phyloP scores from a whole-genome alignment of 2,329 filamentous ascomycete genomes.

The Daldinia sp. region DNA sequence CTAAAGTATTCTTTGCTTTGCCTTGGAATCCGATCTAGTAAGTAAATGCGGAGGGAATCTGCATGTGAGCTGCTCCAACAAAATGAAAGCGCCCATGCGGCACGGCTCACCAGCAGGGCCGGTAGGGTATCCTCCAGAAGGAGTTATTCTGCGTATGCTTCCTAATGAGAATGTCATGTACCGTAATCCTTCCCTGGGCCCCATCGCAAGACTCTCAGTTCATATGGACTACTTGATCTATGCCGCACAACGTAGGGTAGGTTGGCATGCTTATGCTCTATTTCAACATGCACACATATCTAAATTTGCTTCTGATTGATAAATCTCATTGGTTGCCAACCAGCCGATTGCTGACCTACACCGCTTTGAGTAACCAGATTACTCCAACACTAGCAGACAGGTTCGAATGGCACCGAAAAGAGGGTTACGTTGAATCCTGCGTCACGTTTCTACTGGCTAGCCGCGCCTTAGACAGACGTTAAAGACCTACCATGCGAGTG shows the following conservation, averaged over 20 bases:
- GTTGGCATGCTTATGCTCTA: constrained; percentile 25
- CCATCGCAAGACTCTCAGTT: constrained; percentile 20
- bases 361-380: constrained; percentile 7
- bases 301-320: constrained; percentile 1
- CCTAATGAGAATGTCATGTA: constrained; percentile 22
- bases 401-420: constrained; percentile 5
- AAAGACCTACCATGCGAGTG: constrained; percentile 1
- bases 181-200: constrained; percentile 31
- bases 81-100: constrained; percentile 25
- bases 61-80: constrained; percentile 24
- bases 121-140: constrained; percentile 10
- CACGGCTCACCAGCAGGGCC: constrained; percentile 14
- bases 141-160: constrained; percentile 5
- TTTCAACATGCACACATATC: constrained; percentile 29
- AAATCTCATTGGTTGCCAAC: constrained; percentile 14
- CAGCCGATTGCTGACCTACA: constrained; percentile 18
- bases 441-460: constrained; percentile 10
- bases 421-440: constrained; percentile 20
- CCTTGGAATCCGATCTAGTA: constrained; percentile 30
- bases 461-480: constrained; percentile 6
- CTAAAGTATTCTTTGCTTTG: constrained; percentile 23
- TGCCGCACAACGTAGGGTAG: constrained; percentile 19
- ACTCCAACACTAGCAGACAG: constrained; percentile 6
- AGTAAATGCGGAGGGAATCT: constrained; percentile 34
- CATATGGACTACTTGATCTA: constrained; percentile 25